Conservation (phyloP, 768 basidiomycete species). For the Lactifluus rugatus region DNA sequence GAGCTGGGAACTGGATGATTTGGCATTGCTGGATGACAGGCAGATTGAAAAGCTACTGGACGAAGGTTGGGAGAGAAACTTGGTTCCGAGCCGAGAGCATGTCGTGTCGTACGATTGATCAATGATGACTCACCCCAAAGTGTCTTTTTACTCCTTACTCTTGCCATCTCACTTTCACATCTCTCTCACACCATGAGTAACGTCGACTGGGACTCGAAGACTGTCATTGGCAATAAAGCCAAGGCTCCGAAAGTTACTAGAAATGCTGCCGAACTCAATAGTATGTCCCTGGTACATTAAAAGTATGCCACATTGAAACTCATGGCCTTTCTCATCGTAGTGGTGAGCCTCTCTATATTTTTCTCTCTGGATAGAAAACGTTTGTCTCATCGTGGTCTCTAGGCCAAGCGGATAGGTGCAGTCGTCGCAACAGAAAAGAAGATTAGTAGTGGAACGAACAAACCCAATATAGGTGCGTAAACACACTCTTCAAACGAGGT, state of each 20-base stretch:
- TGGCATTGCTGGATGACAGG: constrained; percentile 57
- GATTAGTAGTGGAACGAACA: constrained; percentile 56
- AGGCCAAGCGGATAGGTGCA: constrained; percentile 71
- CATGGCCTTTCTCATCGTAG: constrained; percentile 6
- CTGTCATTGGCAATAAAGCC: constrained; percentile 62
- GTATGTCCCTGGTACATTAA: constrained; percentile 25
- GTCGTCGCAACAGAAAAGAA: constrained; percentile 83
- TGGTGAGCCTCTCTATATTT: constrained; percentile 12
- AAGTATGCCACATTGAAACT: constrained; percentile 18
- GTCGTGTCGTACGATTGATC: constrained; percentile 18
- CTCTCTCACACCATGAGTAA: constrained; percentile 23
- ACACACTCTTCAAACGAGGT: background rate
- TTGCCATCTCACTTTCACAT: background rate
- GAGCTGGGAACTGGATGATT: constrained; percentile 74
- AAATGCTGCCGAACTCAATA: constrained; percentile 49
- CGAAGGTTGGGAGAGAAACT: constrained; percentile 74
- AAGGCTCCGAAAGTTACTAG: constrained; percentile 54
- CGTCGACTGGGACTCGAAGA: constrained; percentile 60
- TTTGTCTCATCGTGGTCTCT: constrained; percentile 14
- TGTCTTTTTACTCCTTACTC: background rate
- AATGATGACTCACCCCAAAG: constrained; percentile 2
- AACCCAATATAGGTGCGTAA: constrained; percentile 65
- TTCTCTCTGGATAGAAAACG: background rate
- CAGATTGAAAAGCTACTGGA: constrained; percentile 60
- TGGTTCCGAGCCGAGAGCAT: constrained; percentile 34